These are phyloP conservation scores for Raffaelea deltoideospora DNA, from an alignment of 2,329 filamentous ascomycete species.

Conservation along the genomic window DNA sequence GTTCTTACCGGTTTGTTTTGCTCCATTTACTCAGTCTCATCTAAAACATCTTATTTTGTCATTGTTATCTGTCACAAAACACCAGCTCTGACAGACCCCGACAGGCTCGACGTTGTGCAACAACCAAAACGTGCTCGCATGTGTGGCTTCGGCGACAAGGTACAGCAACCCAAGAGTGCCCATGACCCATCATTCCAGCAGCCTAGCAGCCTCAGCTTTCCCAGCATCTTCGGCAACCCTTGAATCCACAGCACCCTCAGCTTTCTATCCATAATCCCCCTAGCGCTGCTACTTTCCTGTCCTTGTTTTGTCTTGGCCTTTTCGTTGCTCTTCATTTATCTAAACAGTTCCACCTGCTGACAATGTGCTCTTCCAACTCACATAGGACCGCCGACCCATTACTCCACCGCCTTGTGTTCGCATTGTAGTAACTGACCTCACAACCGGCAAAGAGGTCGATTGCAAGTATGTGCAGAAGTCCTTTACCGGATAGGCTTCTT, in stretches of 20 bases:
- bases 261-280: too few species aligned
- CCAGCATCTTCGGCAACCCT: too few species aligned
- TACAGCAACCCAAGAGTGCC: too few species aligned
- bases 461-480: constrained; percentile 46
- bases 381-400: constrained; percentile 84
- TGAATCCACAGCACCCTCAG: too few species aligned
- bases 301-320: background rate
- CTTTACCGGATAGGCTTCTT: too few species aligned
- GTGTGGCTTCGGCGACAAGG: constrained; percentile 98
- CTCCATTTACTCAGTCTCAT: background rate
- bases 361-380: background rate
- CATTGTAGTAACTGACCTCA: constrained; percentile 60
- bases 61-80: background rate
- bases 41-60: background rate
- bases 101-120: constrained; percentile 65
- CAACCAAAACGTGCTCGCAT: constrained; percentile 87
- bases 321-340: background rate
- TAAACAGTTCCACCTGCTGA: background rate
- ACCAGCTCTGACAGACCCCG: constrained; percentile 2
- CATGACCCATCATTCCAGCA: too few species aligned
- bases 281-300: background rate
- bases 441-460: constrained; percentile 67
- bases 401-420: constrained; percentile 88
- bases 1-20: constrained; percentile 10
- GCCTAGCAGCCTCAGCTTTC: too few species aligned